Evolutionary conservation across 257 asterid genomes (phyloP), one percentile per base, ranked within the genome.

Genomic region (Solanum virginianum): DNA sequence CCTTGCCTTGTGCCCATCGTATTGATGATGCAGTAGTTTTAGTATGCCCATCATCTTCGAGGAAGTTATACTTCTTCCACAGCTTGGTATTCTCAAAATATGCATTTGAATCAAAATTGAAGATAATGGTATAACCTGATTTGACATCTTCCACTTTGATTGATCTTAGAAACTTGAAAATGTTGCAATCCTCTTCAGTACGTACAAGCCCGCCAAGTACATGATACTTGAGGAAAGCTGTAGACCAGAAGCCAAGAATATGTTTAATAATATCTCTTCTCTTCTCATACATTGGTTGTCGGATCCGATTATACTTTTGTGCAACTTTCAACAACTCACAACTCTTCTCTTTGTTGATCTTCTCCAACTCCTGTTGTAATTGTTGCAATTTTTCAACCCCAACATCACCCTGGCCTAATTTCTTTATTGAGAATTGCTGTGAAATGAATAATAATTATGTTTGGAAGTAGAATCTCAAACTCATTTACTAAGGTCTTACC

Each of bases 101-200:
- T 10, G 97, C 97, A 79, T 94, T 95, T 83, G 94, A 87, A 41
- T 89, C 91, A 92, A 95, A 95, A 89, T 82, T 97, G 74, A 92
- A 93, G 41, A 93, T 86, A 55, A 96, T 93, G 69, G 95, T 89
- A 90, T 92, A 95, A 80, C 95, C 98, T 83, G 95, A 94, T 89
- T 93, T 96, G 87, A 95, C 97, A 88, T 96, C 98, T 89, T 95
- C 98, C 85, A 93, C 98, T 90, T 94, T 92, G 79, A 95, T 94
- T 87, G 93, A 89, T 57, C 80, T 87, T 60, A 96, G 90, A 87
- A 91, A 88, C 96, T 94, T 93, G 93, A 93, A 72, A 72, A 72
- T 71, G 10, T 71, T 43, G 49, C 91, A 92, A 90, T 96, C 98
- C 88, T 95, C 96, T 89, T 95, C 98, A 80, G 92, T 98, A 62